Evolutionary conservation across 2,329 filamentous ascomycete species (phyloP).

Genomic region (Trichoderma oligosporum): DNA sequence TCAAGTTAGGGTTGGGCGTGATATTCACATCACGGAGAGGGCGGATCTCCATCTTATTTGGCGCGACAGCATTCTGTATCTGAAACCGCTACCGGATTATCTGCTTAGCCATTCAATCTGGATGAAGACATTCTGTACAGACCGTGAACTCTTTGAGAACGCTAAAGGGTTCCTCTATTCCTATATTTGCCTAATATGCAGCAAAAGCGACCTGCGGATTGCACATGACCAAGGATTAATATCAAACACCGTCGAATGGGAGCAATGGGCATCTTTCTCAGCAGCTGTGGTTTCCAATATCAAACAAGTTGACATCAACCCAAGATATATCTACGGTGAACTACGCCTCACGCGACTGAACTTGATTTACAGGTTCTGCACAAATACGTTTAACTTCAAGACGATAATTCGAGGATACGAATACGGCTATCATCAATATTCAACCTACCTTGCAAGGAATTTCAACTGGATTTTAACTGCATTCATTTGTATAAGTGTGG

Average conservation of each 20-base stretch:
- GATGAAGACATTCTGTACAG: background rate
- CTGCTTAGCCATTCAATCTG: background rate
- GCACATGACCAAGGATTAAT: background rate
- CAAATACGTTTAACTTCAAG: background rate
- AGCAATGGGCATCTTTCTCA: conserved; percentile 4
- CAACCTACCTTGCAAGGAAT: conserved; percentile 30
- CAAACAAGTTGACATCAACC: background rate
- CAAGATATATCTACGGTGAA: conserved; percentile 4
- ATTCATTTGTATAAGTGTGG: conserved; percentile 41
- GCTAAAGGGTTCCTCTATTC: conserved; percentile 8
- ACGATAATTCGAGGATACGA: conserved; percentile 5
- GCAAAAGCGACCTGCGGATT: conserved; percentile 9
- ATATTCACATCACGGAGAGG: background rate
- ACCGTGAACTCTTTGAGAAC: background rate
- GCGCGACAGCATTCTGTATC: conserved; percentile 4
- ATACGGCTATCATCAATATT: conserved; percentile 6
- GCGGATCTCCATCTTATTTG: conserved; percentile 9
- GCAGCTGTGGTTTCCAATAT: conserved; percentile 1
- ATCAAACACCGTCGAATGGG: background rate
- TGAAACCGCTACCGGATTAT: conserved; percentile 9
- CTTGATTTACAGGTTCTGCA: background rate
- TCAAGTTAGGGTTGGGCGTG: background rate
- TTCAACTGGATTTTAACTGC: conserved; percentile 38
- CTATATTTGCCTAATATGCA: conserved; percentile 4
- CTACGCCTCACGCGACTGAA: background rate